Percentiles rank a stretch among this genome's conserved stretches.
These are phyloP conservation scores for Intubia oerlemansii DNA, from an alignment of 2,329 filamentous ascomycete genomes.

Conservation along the genomic window DNA sequence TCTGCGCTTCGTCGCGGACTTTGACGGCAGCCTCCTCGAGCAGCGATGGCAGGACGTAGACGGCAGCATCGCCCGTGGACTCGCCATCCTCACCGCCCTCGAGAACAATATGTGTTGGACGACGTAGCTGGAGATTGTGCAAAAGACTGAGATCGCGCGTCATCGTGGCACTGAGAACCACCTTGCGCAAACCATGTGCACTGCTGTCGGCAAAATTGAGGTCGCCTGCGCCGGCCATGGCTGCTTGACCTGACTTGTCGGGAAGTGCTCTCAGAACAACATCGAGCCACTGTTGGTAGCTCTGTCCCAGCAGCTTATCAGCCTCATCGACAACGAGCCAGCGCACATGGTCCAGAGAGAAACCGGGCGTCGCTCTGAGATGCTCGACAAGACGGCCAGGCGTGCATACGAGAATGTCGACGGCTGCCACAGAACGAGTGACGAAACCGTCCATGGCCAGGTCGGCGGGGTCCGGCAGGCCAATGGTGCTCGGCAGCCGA, in stretches of 20 bases:
- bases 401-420: slow-evolving; percentile 80
- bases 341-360: slow-evolving; percentile 53
- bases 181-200: slow-evolving; percentile 43
- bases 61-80: slow-evolving; percentile 9
- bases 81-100: slow-evolving; percentile 24
- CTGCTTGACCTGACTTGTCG: too few relatives aligned
- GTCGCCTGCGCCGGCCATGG: slow-evolving; percentile 30
- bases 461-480: slow-evolving; percentile 15
- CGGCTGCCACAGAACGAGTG: slow-evolving; percentile 42
- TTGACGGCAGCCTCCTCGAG: slow-evolving; percentile 47
- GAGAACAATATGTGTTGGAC: slow-evolving; percentile 58
- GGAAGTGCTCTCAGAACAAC: too few relatives aligned
- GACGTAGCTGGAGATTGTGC: slow-evolving; percentile 45
- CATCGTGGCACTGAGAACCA: slow-evolving; percentile 83
- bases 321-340: slow-evolving; percentile 92
- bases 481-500: slow-evolving; percentile 9
- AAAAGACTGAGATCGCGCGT: slow-evolving; percentile 69
- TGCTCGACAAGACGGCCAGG: slow-evolving; percentile 86
- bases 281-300: slow-evolving; percentile 78
- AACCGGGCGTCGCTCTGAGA: slow-evolving; percentile 63
- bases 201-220: slow-evolving; percentile 32
- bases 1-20: slow-evolving; percentile 46
- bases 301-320: slow-evolving; percentile 76
- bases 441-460: slow-evolving; percentile 28
- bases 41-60: slow-evolving; percentile 34